Conservation (phyloP, 140 eudicot species). For the Bidens hawaiensis region DNA sequence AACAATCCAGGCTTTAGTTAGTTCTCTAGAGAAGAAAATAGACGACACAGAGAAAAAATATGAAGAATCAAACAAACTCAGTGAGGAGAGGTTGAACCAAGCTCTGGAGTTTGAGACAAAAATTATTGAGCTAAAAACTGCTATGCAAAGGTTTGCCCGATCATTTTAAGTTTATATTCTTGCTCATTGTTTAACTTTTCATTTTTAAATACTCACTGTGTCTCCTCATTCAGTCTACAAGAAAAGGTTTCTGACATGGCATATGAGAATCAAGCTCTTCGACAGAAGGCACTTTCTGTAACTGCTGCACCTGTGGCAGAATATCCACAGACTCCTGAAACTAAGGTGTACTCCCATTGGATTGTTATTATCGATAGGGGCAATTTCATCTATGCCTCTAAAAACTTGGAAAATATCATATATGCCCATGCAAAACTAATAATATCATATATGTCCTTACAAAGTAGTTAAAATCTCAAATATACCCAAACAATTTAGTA, state of each 20-base stretch:
- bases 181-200: neutral
- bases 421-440: too few species aligned
- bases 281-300: slow-evolving; percentile 52
- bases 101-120: slow-evolving; percentile 88
- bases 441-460: too few species aligned
- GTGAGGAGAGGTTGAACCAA: slow-evolving; percentile 91
- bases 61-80: slow-evolving; percentile 81
- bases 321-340: slow-evolving; percentile 40
- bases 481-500: too few species aligned
- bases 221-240: slow-evolving; percentile 55
- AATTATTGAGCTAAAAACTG: slow-evolving; percentile 70
- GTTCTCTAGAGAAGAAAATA: slow-evolving; percentile 76
- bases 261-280: slow-evolving; percentile 74
- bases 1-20: slow-evolving; percentile 59
- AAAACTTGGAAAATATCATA: neutral
- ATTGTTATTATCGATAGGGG: too few species aligned
- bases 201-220: slow-evolving; percentile 3
- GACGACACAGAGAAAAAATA: slow-evolving; percentile 87
- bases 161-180: neutral
- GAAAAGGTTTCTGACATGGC: slow-evolving; percentile 86
- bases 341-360: too few species aligned
- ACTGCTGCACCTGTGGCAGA: slow-evolving; percentile 42
- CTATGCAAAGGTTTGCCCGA: slow-evolving; percentile 68
- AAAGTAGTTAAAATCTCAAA: too few species aligned
- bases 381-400: neutral